Base-by-base conservation (phyloP, 2,329 filamentous ascomycete genomes). In the Pseudocercospora macadamiae region DNA sequence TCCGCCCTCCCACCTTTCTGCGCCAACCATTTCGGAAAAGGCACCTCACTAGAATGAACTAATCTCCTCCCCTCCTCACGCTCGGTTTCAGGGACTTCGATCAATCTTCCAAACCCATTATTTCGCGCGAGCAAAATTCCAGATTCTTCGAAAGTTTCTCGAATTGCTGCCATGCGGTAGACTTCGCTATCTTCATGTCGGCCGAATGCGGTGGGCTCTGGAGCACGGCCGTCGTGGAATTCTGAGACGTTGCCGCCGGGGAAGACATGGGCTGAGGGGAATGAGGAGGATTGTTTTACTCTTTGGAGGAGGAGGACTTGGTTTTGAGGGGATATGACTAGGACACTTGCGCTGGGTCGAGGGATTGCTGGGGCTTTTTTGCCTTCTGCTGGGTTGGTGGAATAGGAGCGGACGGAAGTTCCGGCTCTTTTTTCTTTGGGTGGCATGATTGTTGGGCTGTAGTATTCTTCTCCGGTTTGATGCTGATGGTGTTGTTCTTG, bases 101-200 rank as follows among this genome's bases (percentile, higher is more conserved):
- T 75, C 52, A 93, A 75, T 18, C 78, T 75, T 0, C 81, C 82
- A 4, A 80, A 79, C 9, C 74, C 75, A 59, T 77, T 76, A 56
- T 74, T 77, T 21, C 77, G 79, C 0, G 90, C 91, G 2, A 97
- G 81, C 23, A 97, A 76, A 54, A 97, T 91, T 0, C 95, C 95
- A 64, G 90, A 93, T 77, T 97, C 95, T 73, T 99, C 95, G 71
- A 97, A 97, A 0, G 91, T 91, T 79, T 97, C 95, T 5, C 95
- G 82, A 21, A 97, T 85, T 0, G 93, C 95, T 4, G 89, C 92
- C 32, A 90, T 76, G n/a, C 92, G 82, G 71, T 97, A 97, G 2
- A 86, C 83, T 0, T 80, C 77, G 0, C 86, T 86, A 71, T 97
- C 93, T 9, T 79, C 74, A 68, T 97, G 92, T 10, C 88, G 78